Evolutionary conservation across 1,284 basidiomycete genomes (phyloP).

Genomic region (Butyriboletus appendiculatus): DNA sequence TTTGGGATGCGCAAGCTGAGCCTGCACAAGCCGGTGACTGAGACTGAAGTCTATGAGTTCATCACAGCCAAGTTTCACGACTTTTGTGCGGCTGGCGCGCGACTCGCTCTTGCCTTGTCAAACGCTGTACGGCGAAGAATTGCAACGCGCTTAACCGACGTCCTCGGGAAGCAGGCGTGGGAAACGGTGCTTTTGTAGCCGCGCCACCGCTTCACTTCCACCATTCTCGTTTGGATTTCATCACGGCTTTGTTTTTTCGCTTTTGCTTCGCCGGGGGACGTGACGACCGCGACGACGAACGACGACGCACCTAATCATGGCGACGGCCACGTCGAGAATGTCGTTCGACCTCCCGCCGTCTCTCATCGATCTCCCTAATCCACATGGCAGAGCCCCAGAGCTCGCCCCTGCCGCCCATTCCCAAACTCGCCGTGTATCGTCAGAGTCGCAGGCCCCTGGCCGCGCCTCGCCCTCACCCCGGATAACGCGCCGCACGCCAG

Average conservation of each 20-base stretch:
- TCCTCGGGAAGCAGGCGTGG: slow-evolving; percentile 23
- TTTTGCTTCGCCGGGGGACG: slow-evolving; percentile 14
- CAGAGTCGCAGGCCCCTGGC: slow-evolving; percentile 27
- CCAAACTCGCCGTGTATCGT: slow-evolving; percentile 26
- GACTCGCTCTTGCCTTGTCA: background rate
- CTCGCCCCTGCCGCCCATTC: slow-evolving; percentile 6
- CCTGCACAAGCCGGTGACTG: slow-evolving; percentile 1
- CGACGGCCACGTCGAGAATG: slow-evolving; percentile 17
- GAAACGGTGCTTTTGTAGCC: slow-evolving; percentile 21
- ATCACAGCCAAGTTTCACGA: background rate
- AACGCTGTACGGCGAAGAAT: background rate
- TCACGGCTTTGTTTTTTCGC: slow-evolving; percentile 25
- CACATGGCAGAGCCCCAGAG: slow-evolving; percentile 13
- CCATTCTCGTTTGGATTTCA: slow-evolving; percentile 12
- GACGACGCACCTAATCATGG: slow-evolving; percentile 11
- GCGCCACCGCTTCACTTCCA: slow-evolving; percentile 12
- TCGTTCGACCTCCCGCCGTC: slow-evolving; percentile 17
- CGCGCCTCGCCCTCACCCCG: slow-evolving; percentile 31
- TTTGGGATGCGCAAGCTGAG: background rate
- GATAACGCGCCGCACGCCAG: slow-evolving; percentile 34
- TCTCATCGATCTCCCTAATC: slow-evolving; percentile 17
- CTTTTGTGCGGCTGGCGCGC: background rate
- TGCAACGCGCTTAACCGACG: slow-evolving; percentile 18
- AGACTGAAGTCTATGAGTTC: background rate
- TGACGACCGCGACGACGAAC: slow-evolving; percentile 21